These are phyloP conservation scores for Macrophomina phaseolina DNA, from an alignment of 2,329 filamentous ascomycete genomes.

Conservation along the genomic window DNA sequence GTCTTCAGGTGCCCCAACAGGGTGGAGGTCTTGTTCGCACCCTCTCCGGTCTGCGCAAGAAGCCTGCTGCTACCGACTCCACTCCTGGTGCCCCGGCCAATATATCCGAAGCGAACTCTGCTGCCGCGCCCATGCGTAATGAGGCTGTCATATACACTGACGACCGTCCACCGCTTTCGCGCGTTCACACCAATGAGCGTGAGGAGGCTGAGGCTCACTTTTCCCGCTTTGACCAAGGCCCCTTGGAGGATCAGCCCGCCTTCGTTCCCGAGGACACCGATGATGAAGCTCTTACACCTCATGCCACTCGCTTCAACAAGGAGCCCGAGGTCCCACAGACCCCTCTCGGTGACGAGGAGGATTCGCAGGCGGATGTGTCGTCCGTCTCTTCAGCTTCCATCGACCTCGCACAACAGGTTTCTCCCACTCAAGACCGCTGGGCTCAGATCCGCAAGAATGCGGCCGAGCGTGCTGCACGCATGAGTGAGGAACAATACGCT, in stretches of 20 bases:
- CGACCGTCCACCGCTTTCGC: constrained; percentile 24
- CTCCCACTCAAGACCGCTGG: constrained; percentile 75
- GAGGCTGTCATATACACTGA: constrained; percentile 21
- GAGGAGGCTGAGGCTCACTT: constrained; percentile 67
- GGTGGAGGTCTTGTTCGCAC: constrained; percentile 10
- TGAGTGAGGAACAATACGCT: constrained; percentile 65
- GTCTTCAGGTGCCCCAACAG: constrained; percentile 21
- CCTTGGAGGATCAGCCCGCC: constrained; percentile 82
- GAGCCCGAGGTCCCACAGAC: constrained; percentile 30
- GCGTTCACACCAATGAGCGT: constrained; percentile 59
- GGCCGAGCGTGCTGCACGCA: constrained; percentile 74
- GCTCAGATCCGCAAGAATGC: constrained; percentile 96
- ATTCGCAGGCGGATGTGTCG: constrained; percentile 43
- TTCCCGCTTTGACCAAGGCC: constrained; percentile 83
- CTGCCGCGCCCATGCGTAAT: constrained; percentile 12
- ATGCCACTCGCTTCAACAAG: constrained; percentile 31
- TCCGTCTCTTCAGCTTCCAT: constrained; percentile 45
- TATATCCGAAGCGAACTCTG: neutral
- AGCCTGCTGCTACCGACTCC: constrained; percentile 7
- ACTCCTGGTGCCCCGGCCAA: neutral
- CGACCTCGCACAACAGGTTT: constrained; percentile 45
- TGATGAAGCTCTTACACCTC: constrained; percentile 34
- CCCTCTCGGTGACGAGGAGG: constrained; percentile 27
- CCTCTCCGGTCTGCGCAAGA: constrained; percentile 17
- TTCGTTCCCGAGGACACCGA: constrained; percentile 66